phyloP scores from a whole-genome alignment of 1,139 yeast species.

The Pichia norvegensis region DNA sequence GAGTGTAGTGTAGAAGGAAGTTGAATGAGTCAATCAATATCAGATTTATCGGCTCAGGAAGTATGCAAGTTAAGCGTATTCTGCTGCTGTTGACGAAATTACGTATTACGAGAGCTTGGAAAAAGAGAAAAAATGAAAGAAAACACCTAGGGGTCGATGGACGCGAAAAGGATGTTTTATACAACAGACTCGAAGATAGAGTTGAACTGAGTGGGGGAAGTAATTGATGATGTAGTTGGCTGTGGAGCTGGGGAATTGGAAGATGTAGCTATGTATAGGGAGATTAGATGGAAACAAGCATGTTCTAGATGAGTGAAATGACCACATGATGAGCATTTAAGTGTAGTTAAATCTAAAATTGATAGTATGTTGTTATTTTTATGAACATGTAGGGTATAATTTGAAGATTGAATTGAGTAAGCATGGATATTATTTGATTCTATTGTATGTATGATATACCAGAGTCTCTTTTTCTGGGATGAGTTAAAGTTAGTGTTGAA shows the following conservation, averaged over 20 bases:
- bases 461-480: not conserved
- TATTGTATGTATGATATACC: not conserved
- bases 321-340: slow-evolving; percentile 1
- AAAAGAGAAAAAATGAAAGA: too few relatives aligned
- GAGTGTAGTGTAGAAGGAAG: too few relatives aligned
- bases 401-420: not conserved
- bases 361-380: not conserved
- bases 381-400: not conserved
- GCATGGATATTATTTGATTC: not conserved
- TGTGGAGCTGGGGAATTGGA: not conserved
- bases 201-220: not conserved
- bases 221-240: not conserved
- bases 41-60: too few relatives aligned
- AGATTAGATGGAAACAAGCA: not conserved
- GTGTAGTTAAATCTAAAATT: not conserved
- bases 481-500: not conserved
- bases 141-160: not conserved
- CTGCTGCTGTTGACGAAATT: too few relatives aligned
- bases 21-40: not conserved
- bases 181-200: too few relatives aligned
- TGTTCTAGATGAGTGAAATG: not conserved
- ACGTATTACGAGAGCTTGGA: too few relatives aligned
- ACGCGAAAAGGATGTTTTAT: too few relatives aligned
- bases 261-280: not conserved
- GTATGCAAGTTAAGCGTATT: too few relatives aligned